Conservation (phyloP, 2,329 filamentous ascomycete genomes). For the Stachybotrys echinatus region DNA sequence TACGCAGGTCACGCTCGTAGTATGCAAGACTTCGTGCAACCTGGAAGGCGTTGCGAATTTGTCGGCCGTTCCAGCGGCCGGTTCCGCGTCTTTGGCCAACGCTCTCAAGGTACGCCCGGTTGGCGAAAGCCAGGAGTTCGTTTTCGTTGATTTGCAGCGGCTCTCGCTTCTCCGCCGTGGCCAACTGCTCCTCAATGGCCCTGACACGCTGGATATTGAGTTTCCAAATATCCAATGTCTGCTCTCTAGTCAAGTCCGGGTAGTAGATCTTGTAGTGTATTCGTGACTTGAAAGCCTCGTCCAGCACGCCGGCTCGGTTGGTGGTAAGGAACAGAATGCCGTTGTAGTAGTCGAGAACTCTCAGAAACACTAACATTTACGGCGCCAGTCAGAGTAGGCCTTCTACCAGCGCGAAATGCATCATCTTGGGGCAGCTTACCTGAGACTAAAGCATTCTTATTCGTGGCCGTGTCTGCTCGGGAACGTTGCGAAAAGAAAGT, state of each 20-base stretch:
- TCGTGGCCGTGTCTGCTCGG: background rate
- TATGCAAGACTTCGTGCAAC: background rate
- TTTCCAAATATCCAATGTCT: background rate
- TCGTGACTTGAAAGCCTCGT: background rate
- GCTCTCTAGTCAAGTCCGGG: background rate
- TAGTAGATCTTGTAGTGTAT: background rate
- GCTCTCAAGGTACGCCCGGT: background rate
- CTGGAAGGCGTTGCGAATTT: slow-evolving; percentile 1
- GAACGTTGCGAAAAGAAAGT: background rate
- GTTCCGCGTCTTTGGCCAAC: background rate
- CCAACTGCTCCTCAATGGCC: background rate
- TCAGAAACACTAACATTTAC: background rate
- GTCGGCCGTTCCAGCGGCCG: background rate
- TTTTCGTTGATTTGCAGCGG: background rate
- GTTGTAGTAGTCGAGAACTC: background rate
- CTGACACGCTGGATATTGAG: background rate
- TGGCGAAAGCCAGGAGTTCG: background rate
- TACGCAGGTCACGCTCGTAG: background rate
- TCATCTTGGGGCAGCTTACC: background rate
- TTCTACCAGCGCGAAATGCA: no score
- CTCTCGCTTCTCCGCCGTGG: background rate
- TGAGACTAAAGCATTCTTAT: background rate
- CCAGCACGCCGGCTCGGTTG: background rate
- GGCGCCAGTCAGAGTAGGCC: background rate
- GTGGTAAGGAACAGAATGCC: background rate